phyloP scores from a whole-genome alignment of 2,329 filamentous ascomycete species.

The Aureobasidium sp. region DNA sequence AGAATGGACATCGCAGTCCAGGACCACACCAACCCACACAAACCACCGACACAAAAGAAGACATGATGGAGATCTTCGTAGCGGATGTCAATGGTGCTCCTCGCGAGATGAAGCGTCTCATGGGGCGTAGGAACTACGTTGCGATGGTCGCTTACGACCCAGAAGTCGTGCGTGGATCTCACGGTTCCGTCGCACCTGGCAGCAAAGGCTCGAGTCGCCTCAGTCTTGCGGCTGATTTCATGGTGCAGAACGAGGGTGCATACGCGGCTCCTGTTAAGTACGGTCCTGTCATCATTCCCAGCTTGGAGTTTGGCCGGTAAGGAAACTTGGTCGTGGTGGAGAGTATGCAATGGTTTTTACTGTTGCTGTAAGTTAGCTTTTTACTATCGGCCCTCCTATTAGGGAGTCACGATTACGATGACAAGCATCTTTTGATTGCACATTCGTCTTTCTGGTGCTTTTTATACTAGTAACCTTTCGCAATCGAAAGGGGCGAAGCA shows the following conservation, averaged over 20 bases:
- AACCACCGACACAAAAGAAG: conserved; percentile 89
- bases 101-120: conserved; percentile 73
- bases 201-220: conserved; percentile 42
- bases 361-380: background rate
- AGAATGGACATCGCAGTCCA: conserved; percentile 68
- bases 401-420: background rate
- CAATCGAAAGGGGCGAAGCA: too few species aligned
- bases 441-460: too few species aligned
- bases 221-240: conserved; percentile 89
- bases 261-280: conserved; percentile 87
- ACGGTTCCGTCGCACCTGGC: conserved; percentile 22
- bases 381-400: background rate
- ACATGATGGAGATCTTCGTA: conserved; percentile 99
- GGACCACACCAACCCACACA: conserved; percentile 29
- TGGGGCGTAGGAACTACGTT: conserved; percentile 88
- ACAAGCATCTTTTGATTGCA: background rate
- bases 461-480: too few species aligned
- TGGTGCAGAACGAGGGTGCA: conserved; percentile 85
- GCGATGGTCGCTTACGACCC: conserved; percentile 93
- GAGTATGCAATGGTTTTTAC: background rate
- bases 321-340: background rate
- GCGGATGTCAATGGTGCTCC: conserved; percentile 79
- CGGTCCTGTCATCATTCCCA: conserved; percentile 90
- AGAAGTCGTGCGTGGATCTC: conserved; percentile 54
- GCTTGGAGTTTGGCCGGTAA: conserved; percentile 40